These are phyloP conservation scores for Alternaria gaisen DNA, from an alignment of 2,329 filamentous ascomycete species.

Conservation along the genomic window DNA sequence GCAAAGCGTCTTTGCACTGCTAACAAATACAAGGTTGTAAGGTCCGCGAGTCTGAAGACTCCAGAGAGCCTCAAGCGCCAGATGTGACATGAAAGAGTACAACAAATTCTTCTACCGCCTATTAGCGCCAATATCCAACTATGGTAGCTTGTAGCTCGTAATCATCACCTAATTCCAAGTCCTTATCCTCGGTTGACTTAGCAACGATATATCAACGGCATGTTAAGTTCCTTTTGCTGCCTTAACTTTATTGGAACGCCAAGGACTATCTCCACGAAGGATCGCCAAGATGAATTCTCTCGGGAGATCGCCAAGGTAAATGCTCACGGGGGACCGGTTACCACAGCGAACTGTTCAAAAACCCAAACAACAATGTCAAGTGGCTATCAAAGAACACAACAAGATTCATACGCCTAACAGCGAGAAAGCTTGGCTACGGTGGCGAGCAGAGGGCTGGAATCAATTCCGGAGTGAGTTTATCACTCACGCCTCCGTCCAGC, in stretches of 20 bases:
- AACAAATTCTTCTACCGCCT: neutral
- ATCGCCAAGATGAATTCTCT: too few species aligned
- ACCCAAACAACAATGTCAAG: too few species aligned
- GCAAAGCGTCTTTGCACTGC: neutral
- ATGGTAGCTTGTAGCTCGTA: neutral
- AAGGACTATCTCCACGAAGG: too few species aligned
- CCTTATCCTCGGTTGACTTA: too few species aligned
- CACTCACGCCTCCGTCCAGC: neutral
- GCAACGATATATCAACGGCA: too few species aligned
- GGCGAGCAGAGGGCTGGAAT: neutral
- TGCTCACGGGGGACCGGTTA: too few species aligned
- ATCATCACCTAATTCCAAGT: neutral
- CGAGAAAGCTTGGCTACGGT: neutral
- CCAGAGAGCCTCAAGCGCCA: neutral
- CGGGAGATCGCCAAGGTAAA: too few species aligned
- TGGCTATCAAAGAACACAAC: too few species aligned
- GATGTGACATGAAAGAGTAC: neutral
- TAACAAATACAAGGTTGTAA: neutral
- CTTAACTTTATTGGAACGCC: too few species aligned
- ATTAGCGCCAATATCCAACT: neutral
- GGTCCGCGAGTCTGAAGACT: neutral
- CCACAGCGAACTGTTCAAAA: too few species aligned
- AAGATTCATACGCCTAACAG: neutral
- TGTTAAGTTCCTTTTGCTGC: too few species aligned
- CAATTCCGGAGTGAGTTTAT: neutral